These are phyloP conservation scores for Geosmithia flava DNA, from an alignment of 2,329 filamentous ascomycete genomes.

Conservation along the genomic window DNA sequence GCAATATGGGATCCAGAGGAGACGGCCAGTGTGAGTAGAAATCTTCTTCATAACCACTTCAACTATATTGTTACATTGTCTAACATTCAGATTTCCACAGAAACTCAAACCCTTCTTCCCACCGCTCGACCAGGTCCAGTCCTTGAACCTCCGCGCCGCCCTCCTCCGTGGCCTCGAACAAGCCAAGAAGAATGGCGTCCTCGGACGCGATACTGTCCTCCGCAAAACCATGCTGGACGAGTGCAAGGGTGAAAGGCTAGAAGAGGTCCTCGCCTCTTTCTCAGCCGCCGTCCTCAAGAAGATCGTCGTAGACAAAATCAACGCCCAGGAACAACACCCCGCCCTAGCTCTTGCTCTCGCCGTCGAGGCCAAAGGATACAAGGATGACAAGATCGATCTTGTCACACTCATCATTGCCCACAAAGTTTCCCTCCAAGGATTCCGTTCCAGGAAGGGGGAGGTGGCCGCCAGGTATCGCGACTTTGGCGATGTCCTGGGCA, in stretches of 20 bases:
- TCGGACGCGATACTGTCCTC: slow-evolving; percentile 69
- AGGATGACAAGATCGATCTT: slow-evolving; percentile 40
- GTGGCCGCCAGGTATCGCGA: slow-evolving; percentile 45
- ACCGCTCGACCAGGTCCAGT: slow-evolving; percentile 79
- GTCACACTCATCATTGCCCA: slow-evolving; percentile 62
- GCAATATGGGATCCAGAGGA: slow-evolving; percentile 69
- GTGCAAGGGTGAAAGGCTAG: slow-evolving; percentile 82
- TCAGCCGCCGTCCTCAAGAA: slow-evolving; percentile 75
- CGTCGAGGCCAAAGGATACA: slow-evolving; percentile 45
- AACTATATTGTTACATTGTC: background rate
- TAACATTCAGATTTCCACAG: slow-evolving; percentile 26
- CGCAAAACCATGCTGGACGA: slow-evolving; percentile 96
- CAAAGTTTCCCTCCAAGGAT: slow-evolving; percentile 48
- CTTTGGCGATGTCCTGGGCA: slow-evolving; percentile 51
- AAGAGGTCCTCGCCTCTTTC: slow-evolving; percentile 74
- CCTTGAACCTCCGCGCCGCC: slow-evolving; percentile 75
- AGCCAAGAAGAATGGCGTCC: slow-evolving; percentile 73
- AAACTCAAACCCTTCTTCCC: slow-evolving; percentile 89
- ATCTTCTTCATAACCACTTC: background rate
- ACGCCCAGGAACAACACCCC: slow-evolving; percentile 23
- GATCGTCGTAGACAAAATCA: slow-evolving; percentile 32
- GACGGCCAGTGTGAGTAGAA: slow-evolving; percentile 50
- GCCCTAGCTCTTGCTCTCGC: slow-evolving; percentile 43
- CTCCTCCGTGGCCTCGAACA: slow-evolving; percentile 72
- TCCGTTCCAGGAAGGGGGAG: slow-evolving; percentile 47